phyloP scores from a whole-genome alignment of 2,329 filamentous ascomycete species.

The Fusarium sp. region DNA sequence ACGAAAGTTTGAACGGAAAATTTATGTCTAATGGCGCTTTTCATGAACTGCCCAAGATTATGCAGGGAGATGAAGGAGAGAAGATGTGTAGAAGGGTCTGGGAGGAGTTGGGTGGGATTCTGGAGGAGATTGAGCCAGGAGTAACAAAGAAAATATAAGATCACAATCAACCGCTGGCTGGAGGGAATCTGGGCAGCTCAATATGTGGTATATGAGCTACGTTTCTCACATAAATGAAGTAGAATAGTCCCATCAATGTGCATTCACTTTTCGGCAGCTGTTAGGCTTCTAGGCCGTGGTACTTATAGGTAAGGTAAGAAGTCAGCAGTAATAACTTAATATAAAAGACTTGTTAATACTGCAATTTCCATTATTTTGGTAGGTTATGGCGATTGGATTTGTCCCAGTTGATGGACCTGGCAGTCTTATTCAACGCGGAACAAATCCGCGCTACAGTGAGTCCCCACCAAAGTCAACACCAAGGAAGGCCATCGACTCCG shows the following conservation, averaged over 20 bases:
- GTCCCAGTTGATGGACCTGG: neutral
- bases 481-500: slow-evolving; percentile 1
- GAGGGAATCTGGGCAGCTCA: neutral
- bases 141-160: slow-evolving; percentile 47
- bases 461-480: slow-evolving; percentile 25
- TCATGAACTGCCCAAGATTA: slow-evolving; percentile 31
- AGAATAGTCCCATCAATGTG: neutral
- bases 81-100: slow-evolving; percentile 50
- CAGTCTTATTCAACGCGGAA: slow-evolving; percentile 9
- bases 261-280: neutral
- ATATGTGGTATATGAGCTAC: neutral
- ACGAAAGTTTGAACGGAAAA: slow-evolving; percentile 51
- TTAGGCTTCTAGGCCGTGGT: too few species aligned
- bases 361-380: neutral
- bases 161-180: neutral
- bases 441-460: slow-evolving; percentile 13
- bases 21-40: slow-evolving; percentile 51
- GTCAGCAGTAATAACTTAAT: neutral
- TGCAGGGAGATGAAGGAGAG: slow-evolving; percentile 49
- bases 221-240: neutral
- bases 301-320: neutral
- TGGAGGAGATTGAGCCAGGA: slow-evolving; percentile 55
- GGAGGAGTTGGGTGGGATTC: slow-evolving; percentile 52
- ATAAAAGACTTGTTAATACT: neutral
- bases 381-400: neutral